Evolutionary conservation across 495 filamentous ascomycete species (phyloP).

Genomic region (Penicillium nucicola): DNA sequence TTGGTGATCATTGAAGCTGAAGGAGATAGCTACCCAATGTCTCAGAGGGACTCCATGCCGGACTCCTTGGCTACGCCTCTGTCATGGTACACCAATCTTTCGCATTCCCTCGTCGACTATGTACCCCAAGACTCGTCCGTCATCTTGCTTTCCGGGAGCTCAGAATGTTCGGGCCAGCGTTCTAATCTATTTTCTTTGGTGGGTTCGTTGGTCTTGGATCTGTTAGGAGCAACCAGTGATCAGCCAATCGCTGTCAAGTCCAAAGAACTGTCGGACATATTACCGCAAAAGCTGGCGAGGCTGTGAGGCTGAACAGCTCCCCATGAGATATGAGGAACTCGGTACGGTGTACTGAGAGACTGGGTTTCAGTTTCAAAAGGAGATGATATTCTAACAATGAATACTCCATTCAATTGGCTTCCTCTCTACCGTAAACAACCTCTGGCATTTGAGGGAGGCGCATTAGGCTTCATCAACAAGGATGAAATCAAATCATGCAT

Average conservation of each 20-base stretch:
- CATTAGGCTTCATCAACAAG: too few relatives aligned
- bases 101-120: constrained; percentile 54
- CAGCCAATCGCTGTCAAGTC: constrained; percentile 21
- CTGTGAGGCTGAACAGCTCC: background rate
- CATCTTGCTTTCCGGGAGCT: constrained; percentile 39
- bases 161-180: constrained; percentile 45
- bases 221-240: constrained; percentile 26
- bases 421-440: too few relatives aligned
- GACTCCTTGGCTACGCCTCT: constrained; percentile 33
- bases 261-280: background rate
- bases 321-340: background rate
- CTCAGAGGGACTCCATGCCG: constrained; percentile 29
- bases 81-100: constrained; percentile 58
- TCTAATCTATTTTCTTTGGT: constrained; percentile 58
- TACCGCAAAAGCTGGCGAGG: background rate
- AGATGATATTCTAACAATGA: too few relatives aligned
- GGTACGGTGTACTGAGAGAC: too few relatives aligned
- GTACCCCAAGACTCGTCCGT: constrained; percentile 45
- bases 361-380: too few relatives aligned
- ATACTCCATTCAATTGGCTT: too few relatives aligned
- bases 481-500: too few relatives aligned
- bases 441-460: too few relatives aligned
- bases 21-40: constrained; percentile 37
- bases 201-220: constrained; percentile 43
- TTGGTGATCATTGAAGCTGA: constrained; percentile 44